Evolutionary conservation across 2,329 filamentous ascomycete species (phyloP).

Genomic region (Ceratocystis ficicola): DNA sequence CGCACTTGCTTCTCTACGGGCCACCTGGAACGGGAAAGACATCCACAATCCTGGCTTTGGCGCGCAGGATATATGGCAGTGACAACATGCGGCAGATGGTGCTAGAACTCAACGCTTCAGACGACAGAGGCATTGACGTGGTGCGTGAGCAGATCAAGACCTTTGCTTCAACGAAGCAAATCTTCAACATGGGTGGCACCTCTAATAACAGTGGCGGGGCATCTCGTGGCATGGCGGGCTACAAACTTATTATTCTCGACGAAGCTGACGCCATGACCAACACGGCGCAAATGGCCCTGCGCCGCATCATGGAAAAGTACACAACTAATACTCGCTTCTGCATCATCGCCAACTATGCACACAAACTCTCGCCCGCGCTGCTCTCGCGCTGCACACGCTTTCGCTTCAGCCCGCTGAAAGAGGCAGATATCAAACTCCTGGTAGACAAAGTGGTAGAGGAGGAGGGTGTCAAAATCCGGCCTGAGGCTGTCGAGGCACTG

Average conservation of each 20-base stretch:
- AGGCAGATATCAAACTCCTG: conserved; percentile 68
- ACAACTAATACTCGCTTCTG: conserved; percentile 96
- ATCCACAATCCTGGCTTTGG: conserved; percentile 86
- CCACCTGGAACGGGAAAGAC: conserved; percentile 96
- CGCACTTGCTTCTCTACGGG: conserved; percentile 91
- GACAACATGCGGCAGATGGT: conserved; percentile 98
- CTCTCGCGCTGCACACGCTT: conserved; percentile 91
- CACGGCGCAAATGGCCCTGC: conserved; percentile 91
- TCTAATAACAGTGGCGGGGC: conserved; percentile 38
- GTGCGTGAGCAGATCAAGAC: conserved; percentile 99
- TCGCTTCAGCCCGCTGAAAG: conserved; percentile 85
- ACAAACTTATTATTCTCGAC: conserved; percentile 94
- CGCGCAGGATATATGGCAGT: conserved; percentile 79
- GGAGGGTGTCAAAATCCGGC: conserved; percentile 71
- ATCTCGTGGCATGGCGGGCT: conserved; percentile 42
- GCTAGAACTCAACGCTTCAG: conserved; percentile 90
- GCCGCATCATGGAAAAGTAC: conserved; percentile 98
- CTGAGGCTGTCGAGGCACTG: conserved; percentile 69
- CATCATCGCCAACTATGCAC: conserved; percentile 97
- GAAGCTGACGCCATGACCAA: conserved; percentile 99
- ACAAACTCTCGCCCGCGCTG: conserved; percentile 88
- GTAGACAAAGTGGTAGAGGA: conserved; percentile 85
- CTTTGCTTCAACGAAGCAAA: conserved; percentile 95
- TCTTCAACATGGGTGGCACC: conserved; percentile 59
- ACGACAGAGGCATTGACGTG: conserved; percentile 95